These are phyloP conservation scores for Dioszegia crocea DNA, from an alignment of 768 basidiomycete genomes.

Conservation along the genomic window DNA sequence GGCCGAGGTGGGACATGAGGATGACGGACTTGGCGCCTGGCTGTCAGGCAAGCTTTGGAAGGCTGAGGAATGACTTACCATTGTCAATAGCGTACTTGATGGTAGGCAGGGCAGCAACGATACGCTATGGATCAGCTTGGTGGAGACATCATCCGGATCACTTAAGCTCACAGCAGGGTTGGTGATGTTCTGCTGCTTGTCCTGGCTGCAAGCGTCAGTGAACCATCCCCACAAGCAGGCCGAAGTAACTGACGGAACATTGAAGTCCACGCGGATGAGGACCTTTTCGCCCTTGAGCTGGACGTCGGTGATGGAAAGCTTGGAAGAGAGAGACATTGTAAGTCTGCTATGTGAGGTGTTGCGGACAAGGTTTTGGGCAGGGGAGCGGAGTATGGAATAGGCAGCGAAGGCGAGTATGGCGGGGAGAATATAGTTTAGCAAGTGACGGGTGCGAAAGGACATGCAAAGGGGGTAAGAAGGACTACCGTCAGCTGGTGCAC, in stretches of 20 bases:
- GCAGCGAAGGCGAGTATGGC: neutral
- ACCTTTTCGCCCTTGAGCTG: constrained; percentile 63
- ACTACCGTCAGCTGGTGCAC: neutral
- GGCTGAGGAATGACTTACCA: constrained; percentile 53
- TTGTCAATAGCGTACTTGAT: constrained; percentile 87
- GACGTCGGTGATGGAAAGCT: constrained; percentile 87
- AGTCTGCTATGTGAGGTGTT: neutral
- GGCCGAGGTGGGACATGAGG: constrained; percentile 97
- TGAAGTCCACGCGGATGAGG: constrained; percentile 50
- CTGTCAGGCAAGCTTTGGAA: neutral
- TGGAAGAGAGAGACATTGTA: constrained; percentile 88
- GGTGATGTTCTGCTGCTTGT: constrained; percentile 81
- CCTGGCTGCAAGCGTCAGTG: constrained; percentile 52
- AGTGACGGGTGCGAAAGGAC: neutral
- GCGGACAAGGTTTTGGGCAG: neutral
- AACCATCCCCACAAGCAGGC: neutral
- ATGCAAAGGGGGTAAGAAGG: neutral
- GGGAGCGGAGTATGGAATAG: neutral
- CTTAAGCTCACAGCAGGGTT: constrained; percentile 77
- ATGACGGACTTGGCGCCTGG: constrained; percentile 66
- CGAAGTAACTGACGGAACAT: constrained; percentile 36
- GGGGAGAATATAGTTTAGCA: neutral
- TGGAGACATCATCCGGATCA: constrained; percentile 1
- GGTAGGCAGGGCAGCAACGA: constrained; percentile 92
- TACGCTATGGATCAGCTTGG: constrained; percentile 60